Evolutionary conservation across 2,329 filamentous ascomycete genomes (phyloP).

Genomic region (Diaporthe citrichinensis): DNA sequence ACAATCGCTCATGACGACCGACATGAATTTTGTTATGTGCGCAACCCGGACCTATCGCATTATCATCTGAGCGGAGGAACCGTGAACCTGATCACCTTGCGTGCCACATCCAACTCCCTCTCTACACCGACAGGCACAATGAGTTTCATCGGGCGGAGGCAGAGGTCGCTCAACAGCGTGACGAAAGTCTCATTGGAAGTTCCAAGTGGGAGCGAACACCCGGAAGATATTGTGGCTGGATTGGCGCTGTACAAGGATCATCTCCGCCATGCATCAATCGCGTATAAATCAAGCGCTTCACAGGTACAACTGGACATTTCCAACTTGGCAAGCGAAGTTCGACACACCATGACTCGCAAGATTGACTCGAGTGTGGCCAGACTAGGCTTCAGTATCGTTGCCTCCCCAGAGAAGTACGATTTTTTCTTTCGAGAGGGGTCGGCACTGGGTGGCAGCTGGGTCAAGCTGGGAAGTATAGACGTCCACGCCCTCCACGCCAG

Average conservation of each 20-base stretch:
- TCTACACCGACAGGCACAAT: not conserved
- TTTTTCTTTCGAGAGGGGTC: not conserved
- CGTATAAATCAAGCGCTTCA: not conserved
- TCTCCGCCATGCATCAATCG: constrained; percentile 1
- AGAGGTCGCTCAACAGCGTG: not conserved
- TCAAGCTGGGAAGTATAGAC: not conserved
- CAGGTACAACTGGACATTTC: not conserved
- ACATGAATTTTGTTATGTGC: not conserved
- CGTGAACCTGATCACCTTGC: not conserved
- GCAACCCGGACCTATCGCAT: not conserved
- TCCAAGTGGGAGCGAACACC: not conserved
- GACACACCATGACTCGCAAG: not conserved
- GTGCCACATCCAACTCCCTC: not conserved
- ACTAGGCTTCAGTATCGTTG: not conserved
- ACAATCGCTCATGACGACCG: not conserved
- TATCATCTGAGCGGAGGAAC: not conserved
- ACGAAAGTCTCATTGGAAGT: not conserved
- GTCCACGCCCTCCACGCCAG: not conserved
- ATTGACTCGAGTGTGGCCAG: too few species aligned
- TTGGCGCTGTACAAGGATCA: constrained; percentile 4
- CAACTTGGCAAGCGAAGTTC: not conserved
- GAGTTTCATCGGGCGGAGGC: not conserved
- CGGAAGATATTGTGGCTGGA: not conserved
- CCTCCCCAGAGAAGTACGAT: not conserved
- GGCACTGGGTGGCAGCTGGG: not conserved